A percentile compares a stretch with the other conserved stretches of the same genome.
phyloP scores from a whole-genome alignment of 1,284 basidiomycete species.

The Tilletia walkeri region DNA sequence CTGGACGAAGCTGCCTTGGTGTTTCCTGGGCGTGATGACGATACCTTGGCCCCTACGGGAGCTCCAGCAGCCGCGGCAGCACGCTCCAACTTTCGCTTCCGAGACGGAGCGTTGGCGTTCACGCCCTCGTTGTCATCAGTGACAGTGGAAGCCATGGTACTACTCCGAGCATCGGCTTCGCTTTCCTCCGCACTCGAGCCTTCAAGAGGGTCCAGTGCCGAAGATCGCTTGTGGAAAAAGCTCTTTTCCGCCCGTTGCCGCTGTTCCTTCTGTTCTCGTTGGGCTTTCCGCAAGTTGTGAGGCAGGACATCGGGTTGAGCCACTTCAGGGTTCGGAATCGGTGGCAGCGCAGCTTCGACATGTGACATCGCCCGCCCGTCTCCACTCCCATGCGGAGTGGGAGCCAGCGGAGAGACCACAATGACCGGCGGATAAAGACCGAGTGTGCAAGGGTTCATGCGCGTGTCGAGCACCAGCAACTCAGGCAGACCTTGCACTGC shows the following conservation, averaged over 20 bases:
- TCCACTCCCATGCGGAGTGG: slow-evolving; percentile 17
- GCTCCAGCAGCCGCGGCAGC: slow-evolving; percentile 24
- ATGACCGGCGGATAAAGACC: slow-evolving; percentile 51
- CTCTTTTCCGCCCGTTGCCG: slow-evolving; percentile 42
- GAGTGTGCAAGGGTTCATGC: slow-evolving; percentile 51
- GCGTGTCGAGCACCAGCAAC: slow-evolving; percentile 45
- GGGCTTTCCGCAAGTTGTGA: not conserved
- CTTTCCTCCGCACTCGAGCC: slow-evolving; percentile 18
- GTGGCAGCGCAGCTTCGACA: slow-evolving; percentile 30
- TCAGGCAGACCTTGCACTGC: slow-evolving; percentile 36
- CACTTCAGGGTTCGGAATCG: slow-evolving; percentile 45
- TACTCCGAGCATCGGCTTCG: slow-evolving; percentile 26
- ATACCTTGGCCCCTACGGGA: not conserved
- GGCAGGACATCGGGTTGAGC: slow-evolving; percentile 38
- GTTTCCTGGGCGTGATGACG: not conserved
- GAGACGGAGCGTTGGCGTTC: slow-evolving; percentile 1
- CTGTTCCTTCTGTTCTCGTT: slow-evolving; percentile 26
- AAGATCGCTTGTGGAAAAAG: slow-evolving; percentile 47
- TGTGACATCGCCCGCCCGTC: slow-evolving; percentile 15
- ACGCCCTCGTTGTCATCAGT: not conserved
- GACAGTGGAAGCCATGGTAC: slow-evolving; percentile 17
- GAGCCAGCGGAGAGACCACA: not conserved
- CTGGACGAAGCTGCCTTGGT: slow-evolving; percentile 1
- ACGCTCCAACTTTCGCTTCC: slow-evolving; percentile 4
- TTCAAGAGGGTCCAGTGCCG: slow-evolving; percentile 21